A percentile compares a stretch with the other conserved stretches of the same genome.
phyloP scores from a whole-genome alignment of 2,329 filamentous ascomycete genomes.

The Colletotrichum lini region DNA sequence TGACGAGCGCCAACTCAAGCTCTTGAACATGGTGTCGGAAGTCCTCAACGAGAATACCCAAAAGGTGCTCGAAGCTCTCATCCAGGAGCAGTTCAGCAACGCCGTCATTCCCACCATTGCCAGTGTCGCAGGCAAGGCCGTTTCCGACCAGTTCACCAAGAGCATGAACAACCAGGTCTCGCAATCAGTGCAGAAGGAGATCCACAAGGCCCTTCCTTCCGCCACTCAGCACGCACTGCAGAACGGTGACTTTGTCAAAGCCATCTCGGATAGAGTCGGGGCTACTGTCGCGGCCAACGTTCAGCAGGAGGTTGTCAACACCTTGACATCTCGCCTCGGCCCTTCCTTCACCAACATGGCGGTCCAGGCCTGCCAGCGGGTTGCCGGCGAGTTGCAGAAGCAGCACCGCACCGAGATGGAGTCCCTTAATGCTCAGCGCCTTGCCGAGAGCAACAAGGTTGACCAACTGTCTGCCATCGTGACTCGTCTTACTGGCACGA shows the following conservation, averaged over 20 bases:
- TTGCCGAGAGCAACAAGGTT: slow-evolving; percentile 74
- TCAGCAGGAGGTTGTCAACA: slow-evolving; percentile 76
- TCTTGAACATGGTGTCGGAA: slow-evolving; percentile 71
- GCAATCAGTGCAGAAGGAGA: slow-evolving; percentile 78
- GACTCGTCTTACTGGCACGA: slow-evolving; percentile 75
- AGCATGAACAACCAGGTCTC: slow-evolving; percentile 77
- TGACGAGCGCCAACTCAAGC: slow-evolving; percentile 66
- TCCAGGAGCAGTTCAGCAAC: slow-evolving; percentile 81
- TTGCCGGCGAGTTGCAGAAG: slow-evolving; percentile 78
- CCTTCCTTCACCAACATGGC: slow-evolving; percentile 77
- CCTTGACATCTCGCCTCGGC: slow-evolving; percentile 74
- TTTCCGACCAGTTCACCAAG: slow-evolving; percentile 80
- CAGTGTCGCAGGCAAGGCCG: slow-evolving; percentile 74
- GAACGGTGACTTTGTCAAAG: slow-evolving; percentile 79
- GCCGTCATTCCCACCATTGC: slow-evolving; percentile 83
- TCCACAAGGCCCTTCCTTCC: slow-evolving; percentile 78
- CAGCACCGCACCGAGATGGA: slow-evolving; percentile 67
- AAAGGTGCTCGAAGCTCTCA: slow-evolving; percentile 82
- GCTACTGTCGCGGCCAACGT: slow-evolving; percentile 77
- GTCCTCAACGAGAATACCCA: slow-evolving; percentile 75
- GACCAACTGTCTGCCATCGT: slow-evolving; percentile 79
- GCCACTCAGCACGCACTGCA: slow-evolving; percentile 78
- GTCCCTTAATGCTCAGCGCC: slow-evolving; percentile 65
- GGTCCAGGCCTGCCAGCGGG: slow-evolving; percentile 75
- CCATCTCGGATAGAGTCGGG: slow-evolving; percentile 80